Evolutionary conservation across 371 early-diverging fungal genomes (phyloP), one percentile per base, ranked within the genome.

Genomic region (Mucor piriformis): DNA sequence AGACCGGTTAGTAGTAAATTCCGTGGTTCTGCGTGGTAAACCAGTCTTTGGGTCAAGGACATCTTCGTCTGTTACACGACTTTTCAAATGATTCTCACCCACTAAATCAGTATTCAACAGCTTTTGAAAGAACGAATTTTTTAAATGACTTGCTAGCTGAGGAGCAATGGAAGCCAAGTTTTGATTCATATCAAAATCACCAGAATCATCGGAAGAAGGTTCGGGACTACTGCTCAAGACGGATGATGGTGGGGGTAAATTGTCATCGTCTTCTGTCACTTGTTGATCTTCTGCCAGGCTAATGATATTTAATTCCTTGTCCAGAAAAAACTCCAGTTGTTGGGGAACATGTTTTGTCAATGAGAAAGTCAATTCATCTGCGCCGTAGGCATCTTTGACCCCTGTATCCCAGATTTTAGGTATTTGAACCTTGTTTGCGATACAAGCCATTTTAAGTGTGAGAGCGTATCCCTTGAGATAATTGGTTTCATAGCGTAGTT

Each of bases 351-450:
- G 54, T 16, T 68, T 66, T 12, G 68, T 63, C 32, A 64, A 53
- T 10, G 73, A 71, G 12, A 54, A 64, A 47, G 64, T 61, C 10
- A 69, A 34, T 24, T 58, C 59, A 21, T 76, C 73, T 16, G 64
- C 52, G n/a, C 76, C 76, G 33, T 63, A 52, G 21, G 65, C 64
- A 51, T 76, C 76, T 1, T 58, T 64, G 0, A 50, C 53, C 21
- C 68, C 68, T 15, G 59, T 57, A 27, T 74, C 71, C 61, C 70
- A 67, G 23, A 67, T 64, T 40, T 70, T 68, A 10, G 76, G 76
- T 1, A 76, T 65, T 47, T 76, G 69, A 10, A 76, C 69, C 21
- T 67, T 57, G 25, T 66, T 63, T 13, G 76, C 67, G 33, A 62
- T 34, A 44, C 76, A 76, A 16, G 76, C 69, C 23, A 76, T 42